Base-by-base conservation (phyloP, 2,329 filamentous ascomycete genomes). In the Fusarium avenaceum region DNA sequence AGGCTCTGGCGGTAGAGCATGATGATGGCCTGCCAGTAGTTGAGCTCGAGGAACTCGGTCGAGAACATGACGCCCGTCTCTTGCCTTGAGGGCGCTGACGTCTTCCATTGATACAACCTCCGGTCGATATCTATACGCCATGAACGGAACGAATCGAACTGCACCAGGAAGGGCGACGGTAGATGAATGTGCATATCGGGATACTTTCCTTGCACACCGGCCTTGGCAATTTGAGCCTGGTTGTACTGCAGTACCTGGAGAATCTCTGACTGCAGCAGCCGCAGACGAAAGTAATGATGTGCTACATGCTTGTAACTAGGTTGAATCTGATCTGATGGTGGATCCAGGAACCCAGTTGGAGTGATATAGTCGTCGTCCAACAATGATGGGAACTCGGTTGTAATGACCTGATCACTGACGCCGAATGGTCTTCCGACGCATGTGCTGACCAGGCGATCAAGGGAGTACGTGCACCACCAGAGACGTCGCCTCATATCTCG, bases 21-120 rank as follows among this genome's bases (percentile, higher is more conserved):
- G 70, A 97, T 96, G 63, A 98, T 90, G 5, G 94, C 93, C 77
- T 97, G 95, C 94, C 95, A 98, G 79, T 98, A 98, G 78, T 98
- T 98, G 63, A 98, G 85, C 73, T 97, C 93, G 6, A 97, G 81
- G 73, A 98, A 97, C 57, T 97, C 91, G 2, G 92, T 89, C 1
- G 92, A 94, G 77, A 98, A 98, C 6, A 89, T 89, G 4, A 98
- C 96, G 2, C 94, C 94, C 0, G 93, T 97, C 59, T 96, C 89
- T 22, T 87, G 80, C 65, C 91, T 90, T 0, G 87, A 90, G 0
- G 95, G 96, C 2, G 94, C 91, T 7, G 89, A 89, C 28, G 90
- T 89, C 77, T 95, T 96, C 96, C 95, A 98, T 70, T 95, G 89
- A 69, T 89, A 90, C 42, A 98, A 80, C 38, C 95, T 87, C 63